These are phyloP conservation scores for Colletotrichum tofieldiae DNA, from an alignment of 2,329 filamentous ascomycete genomes.

Conservation along the genomic window DNA sequence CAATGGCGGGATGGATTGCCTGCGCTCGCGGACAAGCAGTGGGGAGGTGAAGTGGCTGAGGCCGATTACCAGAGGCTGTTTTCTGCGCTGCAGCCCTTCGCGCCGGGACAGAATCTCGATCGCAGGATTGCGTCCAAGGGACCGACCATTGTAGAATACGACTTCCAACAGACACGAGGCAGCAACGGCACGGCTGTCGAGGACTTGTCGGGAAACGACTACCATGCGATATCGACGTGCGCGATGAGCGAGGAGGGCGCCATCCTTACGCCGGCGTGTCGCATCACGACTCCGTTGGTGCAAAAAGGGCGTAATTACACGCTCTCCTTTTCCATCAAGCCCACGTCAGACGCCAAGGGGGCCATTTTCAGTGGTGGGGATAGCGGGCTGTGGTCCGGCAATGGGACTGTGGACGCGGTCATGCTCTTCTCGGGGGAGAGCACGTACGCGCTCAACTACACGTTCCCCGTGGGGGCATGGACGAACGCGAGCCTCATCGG, in stretches of 20 bases:
- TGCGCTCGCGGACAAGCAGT: conserved; percentile 48
- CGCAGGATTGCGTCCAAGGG: conserved; percentile 41
- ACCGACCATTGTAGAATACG: conserved; percentile 44
- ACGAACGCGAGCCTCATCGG: conserved; percentile 37
- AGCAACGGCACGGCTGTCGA: conserved; percentile 28
- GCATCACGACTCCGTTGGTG: conserved; percentile 63
- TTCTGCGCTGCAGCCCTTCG: conserved; percentile 43
- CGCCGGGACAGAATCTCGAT: conserved; percentile 47
- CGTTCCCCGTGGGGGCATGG: conserved; percentile 42
- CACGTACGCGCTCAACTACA: conserved; percentile 43
- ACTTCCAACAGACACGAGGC: conserved; percentile 22
- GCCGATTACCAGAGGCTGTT: conserved; percentile 32
- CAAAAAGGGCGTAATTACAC: conserved; percentile 71
- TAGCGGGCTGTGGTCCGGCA: conserved; percentile 42
- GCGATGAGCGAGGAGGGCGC: conserved; percentile 44
- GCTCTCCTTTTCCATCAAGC: conserved; percentile 60
- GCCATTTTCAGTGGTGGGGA: conserved; percentile 40
- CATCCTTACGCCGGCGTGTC: conserved; percentile 55
- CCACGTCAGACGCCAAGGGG: conserved; percentile 34
- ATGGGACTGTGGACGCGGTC: conserved; percentile 38
- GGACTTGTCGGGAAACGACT: conserved; percentile 45
- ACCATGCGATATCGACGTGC: conserved; percentile 41
- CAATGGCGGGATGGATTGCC: conserved; percentile 47
- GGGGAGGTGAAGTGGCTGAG: conserved; percentile 45
- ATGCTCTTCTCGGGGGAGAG: conserved; percentile 42